Evolutionary conservation across 805 yeast genomes (phyloP).

Genomic region (Spencermartinsiella europaea): DNA sequence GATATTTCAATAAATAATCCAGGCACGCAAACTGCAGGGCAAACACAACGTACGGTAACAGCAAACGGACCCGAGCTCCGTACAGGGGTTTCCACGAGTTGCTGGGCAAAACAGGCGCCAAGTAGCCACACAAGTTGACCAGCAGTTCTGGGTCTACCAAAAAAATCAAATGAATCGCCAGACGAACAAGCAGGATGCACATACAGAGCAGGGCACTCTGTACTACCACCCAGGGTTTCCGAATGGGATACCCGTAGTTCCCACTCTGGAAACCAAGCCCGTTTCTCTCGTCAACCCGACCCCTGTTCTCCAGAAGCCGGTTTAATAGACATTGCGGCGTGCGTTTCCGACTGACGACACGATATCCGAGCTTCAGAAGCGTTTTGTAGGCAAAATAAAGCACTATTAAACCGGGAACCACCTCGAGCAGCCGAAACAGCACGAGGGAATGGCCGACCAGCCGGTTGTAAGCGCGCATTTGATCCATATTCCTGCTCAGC

Average conservation of each 20-base stretch:
- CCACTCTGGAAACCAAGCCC: conserved; percentile 15
- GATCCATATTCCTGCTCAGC: not conserved
- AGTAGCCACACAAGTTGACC: not conserved
- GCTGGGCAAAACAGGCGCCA: not conserved
- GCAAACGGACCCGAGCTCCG: not conserved
- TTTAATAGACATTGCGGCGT: not conserved
- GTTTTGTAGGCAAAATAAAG: conserved; percentile 4
- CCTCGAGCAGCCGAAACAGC: conserved; percentile 5
- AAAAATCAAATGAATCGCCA: not conserved
- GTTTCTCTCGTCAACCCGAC: conserved; percentile 1
- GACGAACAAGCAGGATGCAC: conserved; percentile 5
- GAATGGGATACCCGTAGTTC: conserved; percentile 14
- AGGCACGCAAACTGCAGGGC: not conserved
- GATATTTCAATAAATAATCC: not conserved
- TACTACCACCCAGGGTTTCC: conserved; percentile 7
- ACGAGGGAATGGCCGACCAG: not conserved
- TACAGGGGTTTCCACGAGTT: not conserved
- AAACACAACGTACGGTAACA: not conserved
- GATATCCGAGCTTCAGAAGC: conserved; percentile 5
- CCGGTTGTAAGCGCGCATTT: not conserved
- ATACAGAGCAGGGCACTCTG: conserved; percentile 8
- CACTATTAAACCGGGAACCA: conserved; percentile 10
- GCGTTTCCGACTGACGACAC: not conserved
- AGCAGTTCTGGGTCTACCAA: not conserved
- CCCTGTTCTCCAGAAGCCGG: not conserved